Percentiles rank a stretch among this genome's conserved stretches.
phyloP scores from a whole-genome alignment of 1,139 yeast genomes.

The Nematodospora anomalae region DNA sequence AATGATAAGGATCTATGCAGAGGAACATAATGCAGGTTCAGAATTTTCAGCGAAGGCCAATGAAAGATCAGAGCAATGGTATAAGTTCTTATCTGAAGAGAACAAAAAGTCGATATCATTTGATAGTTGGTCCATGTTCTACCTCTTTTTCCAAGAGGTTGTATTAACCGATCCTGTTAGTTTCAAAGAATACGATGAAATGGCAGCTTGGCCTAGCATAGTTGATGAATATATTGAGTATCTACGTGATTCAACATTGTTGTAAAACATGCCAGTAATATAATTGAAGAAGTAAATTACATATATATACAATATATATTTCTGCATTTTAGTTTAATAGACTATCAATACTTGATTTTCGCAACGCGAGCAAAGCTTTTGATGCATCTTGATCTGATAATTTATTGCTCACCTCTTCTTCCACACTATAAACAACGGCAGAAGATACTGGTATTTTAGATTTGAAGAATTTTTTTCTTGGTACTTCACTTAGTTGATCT shows the following conservation, averaged over 20 bases:
- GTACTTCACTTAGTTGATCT: slow-evolving; percentile 20
- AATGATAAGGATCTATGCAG: slow-evolving; percentile 19
- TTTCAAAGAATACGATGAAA: slow-evolving; percentile 63
- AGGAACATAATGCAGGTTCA: slow-evolving; percentile 6
- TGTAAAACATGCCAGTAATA: slow-evolving; percentile 7
- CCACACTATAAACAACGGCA: slow-evolving; percentile 17
- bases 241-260: slow-evolving; percentile 34
- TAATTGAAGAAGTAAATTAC: slow-evolving; percentile 6
- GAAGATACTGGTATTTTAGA: slow-evolving; percentile 20
- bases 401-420: slow-evolving; percentile 16
- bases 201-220: slow-evolving; percentile 89
- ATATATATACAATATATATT: slow-evolving; percentile 2
- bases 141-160: slow-evolving; percentile 60
- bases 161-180: slow-evolving; percentile 45
- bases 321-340: slow-evolving; percentile 32
- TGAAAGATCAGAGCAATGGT: slow-evolving; percentile 50
- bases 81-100: slow-evolving; percentile 39
- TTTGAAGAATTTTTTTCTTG: slow-evolving; percentile 30
- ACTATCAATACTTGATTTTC: slow-evolving; percentile 46
- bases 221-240: slow-evolving; percentile 82
- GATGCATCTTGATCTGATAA: slow-evolving; percentile 39
- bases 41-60: slow-evolving; percentile 1
- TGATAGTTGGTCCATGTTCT: slow-evolving; percentile 87
- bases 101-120: slow-evolving; percentile 52
- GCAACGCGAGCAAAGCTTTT: slow-evolving; percentile 41